phyloP scores from a whole-genome alignment of 192 early-diverging fungal genomes.

The Spinellus fusiger region DNA sequence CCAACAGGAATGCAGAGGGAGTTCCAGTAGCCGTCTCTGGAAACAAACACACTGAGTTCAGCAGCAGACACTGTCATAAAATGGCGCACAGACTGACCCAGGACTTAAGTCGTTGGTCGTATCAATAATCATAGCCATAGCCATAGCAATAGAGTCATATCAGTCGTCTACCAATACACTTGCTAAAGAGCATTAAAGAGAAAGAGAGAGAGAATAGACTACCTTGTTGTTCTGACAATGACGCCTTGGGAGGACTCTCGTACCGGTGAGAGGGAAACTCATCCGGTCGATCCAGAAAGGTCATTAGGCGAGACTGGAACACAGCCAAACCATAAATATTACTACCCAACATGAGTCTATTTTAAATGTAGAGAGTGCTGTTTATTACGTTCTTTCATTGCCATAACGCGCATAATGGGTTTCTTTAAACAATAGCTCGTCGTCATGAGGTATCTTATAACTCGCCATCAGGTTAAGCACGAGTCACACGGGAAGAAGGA shows the following conservation, averaged over 20 bases:
- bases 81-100: constrained; percentile 8
- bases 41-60: constrained; percentile 28
- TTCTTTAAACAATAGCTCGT: constrained; percentile 25
- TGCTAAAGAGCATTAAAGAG: background rate
- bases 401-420: constrained; percentile 31
- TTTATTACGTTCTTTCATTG: constrained; percentile 28
- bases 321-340: constrained; percentile 29
- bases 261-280: constrained; percentile 31
- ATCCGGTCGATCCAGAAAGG: constrained; percentile 21
- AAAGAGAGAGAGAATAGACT: background rate
- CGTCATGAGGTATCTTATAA: no score
- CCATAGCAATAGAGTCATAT: background rate
- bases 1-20: constrained; percentile 22
- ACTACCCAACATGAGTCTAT: constrained; percentile 2
- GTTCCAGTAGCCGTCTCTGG: constrained; percentile 30
- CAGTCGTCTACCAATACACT: background rate
- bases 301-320: constrained; percentile 20
- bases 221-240: constrained; percentile 4
- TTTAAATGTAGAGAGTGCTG: background rate
- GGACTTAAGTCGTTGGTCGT: no score
- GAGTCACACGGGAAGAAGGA: no score
- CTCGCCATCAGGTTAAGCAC: no score
- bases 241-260: constrained; percentile 16
- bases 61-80: constrained; percentile 28
- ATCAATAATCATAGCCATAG: no score